A percentile compares a stretch with the other conserved stretches of the same genome.
phyloP scores from a whole-genome alignment of 352 stramenopile species.

The Discostella stelligera region DNA sequence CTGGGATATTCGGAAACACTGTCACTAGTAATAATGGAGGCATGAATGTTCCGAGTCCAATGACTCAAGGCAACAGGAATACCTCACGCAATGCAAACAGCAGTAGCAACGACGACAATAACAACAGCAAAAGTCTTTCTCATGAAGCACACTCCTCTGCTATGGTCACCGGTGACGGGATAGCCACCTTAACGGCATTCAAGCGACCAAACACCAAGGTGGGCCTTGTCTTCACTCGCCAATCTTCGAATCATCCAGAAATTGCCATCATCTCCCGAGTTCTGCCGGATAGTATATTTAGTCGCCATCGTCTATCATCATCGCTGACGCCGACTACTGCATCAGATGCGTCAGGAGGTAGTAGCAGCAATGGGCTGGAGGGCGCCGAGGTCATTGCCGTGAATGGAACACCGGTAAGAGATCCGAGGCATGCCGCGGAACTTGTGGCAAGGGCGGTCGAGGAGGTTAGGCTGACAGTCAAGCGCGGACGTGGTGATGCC shows the following conservation, averaged over 20 bases:
- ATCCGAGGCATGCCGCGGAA: conserved; percentile 50
- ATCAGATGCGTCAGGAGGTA: background rate
- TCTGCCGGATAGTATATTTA: conserved; percentile 51
- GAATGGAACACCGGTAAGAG: conserved; percentile 49
- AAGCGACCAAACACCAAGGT: conserved; percentile 56
- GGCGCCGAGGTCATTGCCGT: conserved; percentile 53
- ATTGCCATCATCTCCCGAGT: conserved; percentile 45
- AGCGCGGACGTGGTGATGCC: background rate
- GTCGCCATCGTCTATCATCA: conserved; percentile 12
- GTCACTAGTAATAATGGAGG: background rate
- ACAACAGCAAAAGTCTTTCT: background rate
- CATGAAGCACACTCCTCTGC: background rate
- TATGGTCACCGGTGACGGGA: conserved; percentile 9
- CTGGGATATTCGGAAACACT: background rate
- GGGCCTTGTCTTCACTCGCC: conserved; percentile 50
- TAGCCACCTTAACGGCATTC: conserved; percentile 47
- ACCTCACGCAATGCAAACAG: background rate
- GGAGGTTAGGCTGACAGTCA: conserved; percentile 51
- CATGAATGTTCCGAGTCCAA: conserved; percentile 10
- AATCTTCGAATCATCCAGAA: conserved; percentile 22
- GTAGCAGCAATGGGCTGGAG: conserved; percentile 18
- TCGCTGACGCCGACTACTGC: background rate
- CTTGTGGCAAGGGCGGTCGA: conserved; percentile 44
- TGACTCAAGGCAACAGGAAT: background rate
- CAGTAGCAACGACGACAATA: background rate